These are phyloP conservation scores for Fistulina hepatica DNA, from an alignment of 1,284 basidiomycete genomes.

Conservation along the genomic window DNA sequence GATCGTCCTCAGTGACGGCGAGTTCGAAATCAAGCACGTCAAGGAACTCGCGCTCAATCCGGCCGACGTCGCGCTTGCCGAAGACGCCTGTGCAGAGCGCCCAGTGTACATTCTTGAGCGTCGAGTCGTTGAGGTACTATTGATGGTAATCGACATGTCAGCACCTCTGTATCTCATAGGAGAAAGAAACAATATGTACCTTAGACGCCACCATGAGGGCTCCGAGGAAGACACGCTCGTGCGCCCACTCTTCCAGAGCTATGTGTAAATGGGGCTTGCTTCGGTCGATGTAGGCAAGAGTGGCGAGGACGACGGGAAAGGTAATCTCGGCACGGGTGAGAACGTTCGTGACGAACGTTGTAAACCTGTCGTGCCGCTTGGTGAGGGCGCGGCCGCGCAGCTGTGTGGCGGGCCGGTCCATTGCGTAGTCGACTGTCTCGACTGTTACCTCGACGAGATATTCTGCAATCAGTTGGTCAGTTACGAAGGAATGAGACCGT, in stretches of 20 bases:
- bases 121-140: constrained; percentile 47
- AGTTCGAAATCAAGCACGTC: constrained; percentile 47
- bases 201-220: constrained; percentile 45
- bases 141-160: constrained; percentile 9
- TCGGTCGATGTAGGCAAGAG: constrained; percentile 43
- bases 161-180: constrained; percentile 7
- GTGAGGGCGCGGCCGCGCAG: not conserved
- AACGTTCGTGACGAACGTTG: constrained; percentile 37
- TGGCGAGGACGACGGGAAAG: constrained; percentile 35
- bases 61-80: constrained; percentile 46
- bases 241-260: constrained; percentile 47
- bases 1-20: constrained; percentile 34
- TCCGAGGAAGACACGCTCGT: constrained; percentile 48
- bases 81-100: constrained; percentile 49
- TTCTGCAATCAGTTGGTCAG: constrained; percentile 30
- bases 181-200: constrained; percentile 24
- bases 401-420: constrained; percentile 42
- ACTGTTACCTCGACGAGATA: constrained; percentile 54
- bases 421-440: constrained; percentile 63
- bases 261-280: constrained; percentile 46
- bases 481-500: constrained; percentile 4
- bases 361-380: constrained; percentile 31
- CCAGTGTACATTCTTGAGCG: constrained; percentile 51
- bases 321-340: constrained; percentile 41
- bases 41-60: constrained; percentile 51